These are phyloP conservation scores for Hyphodiscus sp. DNA, from an alignment of 2,329 filamentous ascomycete species.

Conservation along the genomic window DNA sequence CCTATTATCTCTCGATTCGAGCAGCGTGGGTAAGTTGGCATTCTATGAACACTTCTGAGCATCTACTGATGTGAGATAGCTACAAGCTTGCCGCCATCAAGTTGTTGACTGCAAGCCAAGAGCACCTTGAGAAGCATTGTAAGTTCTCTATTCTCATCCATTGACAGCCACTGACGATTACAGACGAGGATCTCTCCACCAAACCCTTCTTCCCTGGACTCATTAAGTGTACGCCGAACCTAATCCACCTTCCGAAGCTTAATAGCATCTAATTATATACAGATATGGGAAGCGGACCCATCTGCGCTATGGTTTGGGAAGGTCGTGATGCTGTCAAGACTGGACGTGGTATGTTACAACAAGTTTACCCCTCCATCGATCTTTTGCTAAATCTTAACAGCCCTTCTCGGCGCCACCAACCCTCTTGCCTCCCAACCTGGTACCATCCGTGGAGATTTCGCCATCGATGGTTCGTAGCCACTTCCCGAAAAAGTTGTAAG, in stretches of 20 bases:
- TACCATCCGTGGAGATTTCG: slow-evolving; percentile 95
- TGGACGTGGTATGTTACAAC: slow-evolving; percentile 64
- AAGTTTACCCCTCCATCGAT: slow-evolving; percentile 2
- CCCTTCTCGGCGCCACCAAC: slow-evolving; percentile 98
- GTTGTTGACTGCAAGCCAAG: slow-evolving; percentile 80
- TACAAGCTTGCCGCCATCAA: slow-evolving; percentile 99
- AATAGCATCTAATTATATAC: slow-evolving; percentile 23
- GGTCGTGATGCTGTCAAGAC: slow-evolving; percentile 99
- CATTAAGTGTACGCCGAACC: slow-evolving; percentile 68
- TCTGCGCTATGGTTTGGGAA: slow-evolving; percentile 99
- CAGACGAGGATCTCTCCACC: slow-evolving; percentile 76
- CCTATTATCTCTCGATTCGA: slow-evolving; percentile 98
- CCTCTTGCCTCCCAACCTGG: slow-evolving; percentile 88
- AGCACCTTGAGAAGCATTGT: slow-evolving; percentile 97
- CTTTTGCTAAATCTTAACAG: slow-evolving; percentile 36
- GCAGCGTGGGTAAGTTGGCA: slow-evolving; percentile 69
- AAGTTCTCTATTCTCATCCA: slow-evolving; percentile 28
- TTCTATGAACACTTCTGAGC: neutral
- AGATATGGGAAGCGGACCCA: slow-evolving; percentile 97
- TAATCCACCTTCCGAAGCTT: slow-evolving; percentile 3
- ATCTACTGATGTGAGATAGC: slow-evolving; percentile 39
- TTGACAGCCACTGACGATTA: slow-evolving; percentile 25
- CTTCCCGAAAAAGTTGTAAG: neutral
- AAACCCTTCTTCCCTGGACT: slow-evolving; percentile 98
- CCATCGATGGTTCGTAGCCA: slow-evolving; percentile 28